These are phyloP conservation scores for Tylopilus sp. DNA, from an alignment of 768 basidiomycete species.

Conservation along the genomic window DNA sequence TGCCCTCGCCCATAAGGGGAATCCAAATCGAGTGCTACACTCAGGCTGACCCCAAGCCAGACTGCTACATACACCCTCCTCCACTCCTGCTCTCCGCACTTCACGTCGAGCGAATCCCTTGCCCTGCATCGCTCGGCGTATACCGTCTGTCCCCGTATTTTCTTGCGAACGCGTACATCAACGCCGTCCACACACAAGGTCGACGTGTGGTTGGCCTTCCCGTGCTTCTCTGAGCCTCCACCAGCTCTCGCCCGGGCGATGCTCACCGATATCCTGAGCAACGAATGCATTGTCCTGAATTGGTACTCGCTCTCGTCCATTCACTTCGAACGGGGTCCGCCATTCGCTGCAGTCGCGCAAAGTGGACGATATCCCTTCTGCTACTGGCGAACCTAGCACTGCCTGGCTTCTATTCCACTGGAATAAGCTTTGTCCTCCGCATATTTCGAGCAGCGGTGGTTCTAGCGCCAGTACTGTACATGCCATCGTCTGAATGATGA, in stretches of 20 bases:
- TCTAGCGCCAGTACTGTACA: constrained; percentile 13
- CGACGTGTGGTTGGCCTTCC: constrained; percentile 25
- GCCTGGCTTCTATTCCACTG: not conserved
- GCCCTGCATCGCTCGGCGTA: constrained; percentile 7
- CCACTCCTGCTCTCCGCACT: constrained; percentile 21
- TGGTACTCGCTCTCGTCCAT: constrained; percentile 19
- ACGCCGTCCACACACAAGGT: constrained; percentile 18
- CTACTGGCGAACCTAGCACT: not conserved
- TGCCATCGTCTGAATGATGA: constrained; percentile 25
- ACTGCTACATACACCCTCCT: not conserved
- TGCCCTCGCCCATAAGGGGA: constrained; percentile 16
- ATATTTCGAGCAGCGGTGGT: not conserved
- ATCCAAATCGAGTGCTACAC: constrained; percentile 16
- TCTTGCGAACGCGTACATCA: constrained; percentile 17
- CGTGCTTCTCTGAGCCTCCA: constrained; percentile 22
- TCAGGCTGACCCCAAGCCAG: constrained; percentile 1
- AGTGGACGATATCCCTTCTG: not conserved
- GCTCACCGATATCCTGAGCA: constrained; percentile 17
- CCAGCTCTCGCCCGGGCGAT: not conserved
- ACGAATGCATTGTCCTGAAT: constrained; percentile 28
- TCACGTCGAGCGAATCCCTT: constrained; percentile 27
- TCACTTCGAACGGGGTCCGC: constrained; percentile 16
- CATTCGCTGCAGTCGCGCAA: constrained; percentile 1
- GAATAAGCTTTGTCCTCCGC: not conserved
- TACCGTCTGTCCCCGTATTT: constrained; percentile 8